These are phyloP conservation scores for Fusarium redolens DNA, from an alignment of 2,329 filamentous ascomycete species.

Conservation along the genomic window DNA sequence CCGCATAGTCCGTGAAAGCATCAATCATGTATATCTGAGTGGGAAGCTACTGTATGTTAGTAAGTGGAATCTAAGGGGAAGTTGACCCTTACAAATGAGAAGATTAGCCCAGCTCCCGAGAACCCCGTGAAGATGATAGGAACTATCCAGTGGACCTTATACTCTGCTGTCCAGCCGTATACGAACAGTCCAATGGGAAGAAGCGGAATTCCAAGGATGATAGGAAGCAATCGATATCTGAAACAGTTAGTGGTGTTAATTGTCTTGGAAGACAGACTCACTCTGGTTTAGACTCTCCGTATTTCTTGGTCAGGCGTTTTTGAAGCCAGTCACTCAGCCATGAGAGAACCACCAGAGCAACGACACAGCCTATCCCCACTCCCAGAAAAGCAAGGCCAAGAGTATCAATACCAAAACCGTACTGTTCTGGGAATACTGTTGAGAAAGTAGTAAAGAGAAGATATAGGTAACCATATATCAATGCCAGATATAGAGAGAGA, in stretches of 20 bases:
- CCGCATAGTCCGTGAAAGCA: slow-evolving; percentile 11
- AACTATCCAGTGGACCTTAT: slow-evolving; percentile 20
- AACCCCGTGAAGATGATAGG: slow-evolving; percentile 22
- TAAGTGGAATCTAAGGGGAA: fast-evolving
- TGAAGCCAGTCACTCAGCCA: slow-evolving; percentile 17
- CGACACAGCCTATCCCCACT: neutral
- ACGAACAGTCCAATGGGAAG: neutral
- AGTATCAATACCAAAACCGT: neutral
- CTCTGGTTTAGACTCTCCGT: slow-evolving; percentile 6
- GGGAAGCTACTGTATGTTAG: neutral
- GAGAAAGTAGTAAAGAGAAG: slow-evolving; percentile 20
- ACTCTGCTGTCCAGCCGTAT: slow-evolving; percentile 12
- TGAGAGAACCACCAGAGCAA: neutral
- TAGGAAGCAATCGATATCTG: slow-evolving; percentile 9
- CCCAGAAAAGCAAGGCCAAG: slow-evolving; percentile 7
- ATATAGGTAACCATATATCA: slow-evolving; percentile 18
- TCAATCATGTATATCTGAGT: slow-evolving; percentile 27
- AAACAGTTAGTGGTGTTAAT: neutral
- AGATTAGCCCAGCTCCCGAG: slow-evolving; percentile 9
- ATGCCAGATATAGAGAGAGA: slow-evolving; percentile 10
- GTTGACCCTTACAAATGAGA: slow-evolving; percentile 5
- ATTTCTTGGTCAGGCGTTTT: neutral
- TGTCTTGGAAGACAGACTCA: neutral
- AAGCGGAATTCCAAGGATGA: neutral
- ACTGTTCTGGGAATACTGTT: neutral